Percentiles rank a stretch among this genome's conserved stretches.
Evolutionary conservation across 2,329 filamentous ascomycete genomes (phyloP).

Genomic region (Pochonia chlamydosporia): DNA sequence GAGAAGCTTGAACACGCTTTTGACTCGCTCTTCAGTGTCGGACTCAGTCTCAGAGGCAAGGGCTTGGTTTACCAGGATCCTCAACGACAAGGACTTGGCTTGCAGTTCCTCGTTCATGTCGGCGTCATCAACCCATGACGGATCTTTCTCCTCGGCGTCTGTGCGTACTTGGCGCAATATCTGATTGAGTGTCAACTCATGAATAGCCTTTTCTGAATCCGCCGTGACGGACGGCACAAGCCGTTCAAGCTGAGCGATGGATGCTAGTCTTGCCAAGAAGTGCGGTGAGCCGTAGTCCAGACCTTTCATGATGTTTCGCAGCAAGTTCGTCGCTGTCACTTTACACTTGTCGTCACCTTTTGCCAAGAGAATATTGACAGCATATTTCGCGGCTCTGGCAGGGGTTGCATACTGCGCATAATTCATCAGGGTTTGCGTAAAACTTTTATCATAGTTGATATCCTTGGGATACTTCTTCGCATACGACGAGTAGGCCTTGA

Average conservation of each 20-base stretch:
- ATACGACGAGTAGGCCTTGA: slow-evolving; percentile 92
- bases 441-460: slow-evolving; percentile 73
- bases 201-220: slow-evolving; percentile 69
- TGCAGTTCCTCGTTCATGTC: slow-evolving; percentile 73
- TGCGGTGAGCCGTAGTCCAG: slow-evolving; percentile 67
- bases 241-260: slow-evolving; percentile 69
- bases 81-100: slow-evolving; percentile 78
- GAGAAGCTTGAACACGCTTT: slow-evolving; percentile 71
- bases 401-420: slow-evolving; percentile 81
- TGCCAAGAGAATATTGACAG: slow-evolving; percentile 81
- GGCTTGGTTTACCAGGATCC: slow-evolving; percentile 79
- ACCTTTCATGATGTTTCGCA: slow-evolving; percentile 68
- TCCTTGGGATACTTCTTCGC: slow-evolving; percentile 80
- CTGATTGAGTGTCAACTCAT: slow-evolving; percentile 69
- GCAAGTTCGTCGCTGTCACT: slow-evolving; percentile 77
- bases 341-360: slow-evolving; percentile 66
- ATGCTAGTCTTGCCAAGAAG: slow-evolving; percentile 69
- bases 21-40: slow-evolving; percentile 53
- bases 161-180: slow-evolving; percentile 67
- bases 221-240: slow-evolving; percentile 67
- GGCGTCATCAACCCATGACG: slow-evolving; percentile 62
- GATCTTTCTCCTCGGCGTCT: slow-evolving; percentile 49
- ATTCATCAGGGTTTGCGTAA: slow-evolving; percentile 71
- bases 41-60: slow-evolving; percentile 51
- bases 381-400: slow-evolving; percentile 83